A percentile compares a stretch with the other conserved stretches of the same genome.
Evolutionary conservation across 1,284 basidiomycete species (phyloP).

Genomic region (Ustilago nuda): DNA sequence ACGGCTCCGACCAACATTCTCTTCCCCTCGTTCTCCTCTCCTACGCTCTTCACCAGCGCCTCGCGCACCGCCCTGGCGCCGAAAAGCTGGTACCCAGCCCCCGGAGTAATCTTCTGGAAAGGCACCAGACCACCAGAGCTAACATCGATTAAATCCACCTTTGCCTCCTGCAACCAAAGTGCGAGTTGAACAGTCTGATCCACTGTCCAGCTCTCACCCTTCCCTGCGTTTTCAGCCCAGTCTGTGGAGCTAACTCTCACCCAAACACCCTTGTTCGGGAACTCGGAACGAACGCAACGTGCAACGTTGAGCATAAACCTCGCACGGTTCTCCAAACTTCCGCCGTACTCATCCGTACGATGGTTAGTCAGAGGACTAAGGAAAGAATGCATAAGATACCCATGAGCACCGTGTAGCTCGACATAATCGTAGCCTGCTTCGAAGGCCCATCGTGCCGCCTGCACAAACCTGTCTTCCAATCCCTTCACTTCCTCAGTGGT

Average conservation of each 20-base stretch:
- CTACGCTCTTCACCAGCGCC: constrained; percentile 27
- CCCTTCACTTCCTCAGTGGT: constrained; percentile 74
- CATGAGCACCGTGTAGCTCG: constrained; percentile 72
- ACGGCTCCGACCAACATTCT: constrained; percentile 61
- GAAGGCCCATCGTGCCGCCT: constrained; percentile 74
- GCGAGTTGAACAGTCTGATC: constrained; percentile 59
- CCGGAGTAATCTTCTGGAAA: constrained; percentile 50
- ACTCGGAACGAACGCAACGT: constrained; percentile 52
- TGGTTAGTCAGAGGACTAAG: constrained; percentile 61
- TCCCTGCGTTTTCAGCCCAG: constrained; percentile 54
- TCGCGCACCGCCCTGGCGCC: constrained; percentile 50
- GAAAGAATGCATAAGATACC: constrained; percentile 77
- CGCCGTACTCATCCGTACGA: constrained; percentile 67
- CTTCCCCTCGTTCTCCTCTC: constrained; percentile 10
- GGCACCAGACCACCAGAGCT: constrained; percentile 60
- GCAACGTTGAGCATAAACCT: constrained; percentile 54
- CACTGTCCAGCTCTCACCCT: constrained; percentile 56
- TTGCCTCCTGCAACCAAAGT: constrained; percentile 47
- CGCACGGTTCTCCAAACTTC: constrained; percentile 62
- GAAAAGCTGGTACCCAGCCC: constrained; percentile 63
- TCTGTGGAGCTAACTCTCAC: constrained; percentile 64
- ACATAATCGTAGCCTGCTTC: constrained; percentile 77
- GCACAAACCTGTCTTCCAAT: constrained; percentile 77
- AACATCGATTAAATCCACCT: constrained; percentile 65
- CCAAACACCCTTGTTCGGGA: constrained; percentile 64